phyloP scores from a whole-genome alignment of 768 basidiomycete species.

The Tulasnella sp. region DNA sequence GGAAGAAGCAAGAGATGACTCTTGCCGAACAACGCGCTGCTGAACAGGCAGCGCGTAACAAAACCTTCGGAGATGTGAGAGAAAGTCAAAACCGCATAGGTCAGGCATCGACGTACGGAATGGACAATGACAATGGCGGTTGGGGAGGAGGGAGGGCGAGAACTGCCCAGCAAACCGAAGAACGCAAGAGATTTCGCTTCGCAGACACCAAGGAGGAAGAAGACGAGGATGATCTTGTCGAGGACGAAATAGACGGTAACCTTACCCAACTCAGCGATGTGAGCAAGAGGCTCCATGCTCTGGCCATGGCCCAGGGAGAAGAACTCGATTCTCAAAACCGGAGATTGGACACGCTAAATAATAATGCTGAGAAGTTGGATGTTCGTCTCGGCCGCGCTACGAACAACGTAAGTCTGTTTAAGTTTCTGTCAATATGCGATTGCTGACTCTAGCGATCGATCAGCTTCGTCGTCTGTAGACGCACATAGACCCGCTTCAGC shows the following conservation, averaged over 20 bases:
- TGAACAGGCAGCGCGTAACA: constrained; percentile 76
- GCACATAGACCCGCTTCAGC: background rate
- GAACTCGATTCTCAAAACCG: constrained; percentile 85
- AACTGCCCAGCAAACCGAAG: constrained; percentile 61
- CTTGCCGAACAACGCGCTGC: constrained; percentile 81
- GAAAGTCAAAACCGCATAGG: constrained; percentile 85
- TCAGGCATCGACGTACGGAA: constrained; percentile 45
- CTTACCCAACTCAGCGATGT: constrained; percentile 78
- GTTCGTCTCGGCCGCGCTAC: constrained; percentile 76
- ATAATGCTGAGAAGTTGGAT: constrained; percentile 74
- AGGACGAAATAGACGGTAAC: constrained; percentile 91
- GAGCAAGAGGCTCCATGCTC: constrained; percentile 69
- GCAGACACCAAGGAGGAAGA: constrained; percentile 52
- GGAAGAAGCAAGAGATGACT: constrained; percentile 79
- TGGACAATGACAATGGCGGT: constrained; percentile 35
- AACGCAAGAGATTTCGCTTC: constrained; percentile 82
- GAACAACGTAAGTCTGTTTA: constrained; percentile 50
- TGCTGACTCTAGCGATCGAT: background rate
- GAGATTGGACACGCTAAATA: constrained; percentile 68
- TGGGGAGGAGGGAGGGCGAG: constrained; percentile 42
- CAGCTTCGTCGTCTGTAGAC: background rate
- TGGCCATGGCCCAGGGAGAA: constrained; percentile 77
- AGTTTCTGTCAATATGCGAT: background rate
- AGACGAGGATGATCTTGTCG: constrained; percentile 87
- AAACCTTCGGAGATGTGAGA: constrained; percentile 80